Conservation (phyloP, 805 yeast genomes). For the Scheffersomyces spartinae region DNA sequence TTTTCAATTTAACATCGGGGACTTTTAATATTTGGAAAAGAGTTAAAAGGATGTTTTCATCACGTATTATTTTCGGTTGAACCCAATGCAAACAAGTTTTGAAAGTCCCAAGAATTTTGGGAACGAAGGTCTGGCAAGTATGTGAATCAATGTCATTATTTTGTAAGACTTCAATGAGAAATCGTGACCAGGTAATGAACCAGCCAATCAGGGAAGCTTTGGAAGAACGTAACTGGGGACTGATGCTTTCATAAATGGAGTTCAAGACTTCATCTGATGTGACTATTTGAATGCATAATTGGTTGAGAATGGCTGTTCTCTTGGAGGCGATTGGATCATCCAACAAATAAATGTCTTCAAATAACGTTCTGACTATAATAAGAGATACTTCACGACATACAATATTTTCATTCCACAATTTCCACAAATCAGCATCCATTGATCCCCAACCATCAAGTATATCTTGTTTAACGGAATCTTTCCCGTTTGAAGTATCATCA, state of each 20-base stretch:
- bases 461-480: too few species aligned
- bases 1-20: slow-evolving; percentile 56
- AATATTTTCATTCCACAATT: slow-evolving; percentile 58
- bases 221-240: slow-evolving; percentile 49
- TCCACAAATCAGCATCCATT: slow-evolving; percentile 71
- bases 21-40: slow-evolving; percentile 49
- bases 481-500: too few species aligned
- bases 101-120: slow-evolving; percentile 66
- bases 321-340: slow-evolving; percentile 87
- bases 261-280: slow-evolving; percentile 59
- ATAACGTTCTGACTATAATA: slow-evolving; percentile 70
- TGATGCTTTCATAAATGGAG: slow-evolving; percentile 50
- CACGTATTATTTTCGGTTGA: slow-evolving; percentile 59
- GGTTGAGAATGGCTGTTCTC: slow-evolving; percentile 64
- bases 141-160: slow-evolving; percentile 15
- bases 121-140: slow-evolving; percentile 35
- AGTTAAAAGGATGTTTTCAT: slow-evolving; percentile 52
- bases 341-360: slow-evolving; percentile 84
- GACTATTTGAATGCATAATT: slow-evolving; percentile 74
- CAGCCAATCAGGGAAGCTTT: slow-evolving; percentile 75
- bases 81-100: slow-evolving; percentile 92
- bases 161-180: slow-evolving; percentile 21
- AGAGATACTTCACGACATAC: slow-evolving; percentile 67
- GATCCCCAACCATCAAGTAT: slow-evolving; percentile 64
- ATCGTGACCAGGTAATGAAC: slow-evolving; percentile 61